Percentiles rank a stretch among this genome's conserved stretches.
phyloP scores from a whole-genome alignment of 345 rosid genomes.

The Brassica carinata region DNA sequence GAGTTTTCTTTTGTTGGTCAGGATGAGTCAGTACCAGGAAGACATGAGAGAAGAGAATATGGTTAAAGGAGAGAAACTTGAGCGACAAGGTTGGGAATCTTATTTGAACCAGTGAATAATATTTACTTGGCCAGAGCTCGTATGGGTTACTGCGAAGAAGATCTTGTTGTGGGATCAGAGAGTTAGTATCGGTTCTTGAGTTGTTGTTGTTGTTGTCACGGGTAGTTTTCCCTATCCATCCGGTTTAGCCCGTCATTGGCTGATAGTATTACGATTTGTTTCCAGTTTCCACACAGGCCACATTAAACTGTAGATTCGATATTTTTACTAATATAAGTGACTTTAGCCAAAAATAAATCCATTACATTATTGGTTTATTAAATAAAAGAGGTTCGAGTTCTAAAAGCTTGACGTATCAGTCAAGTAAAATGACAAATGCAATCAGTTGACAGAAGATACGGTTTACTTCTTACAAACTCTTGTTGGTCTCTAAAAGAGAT shows the following conservation, averaged over 20 bases:
- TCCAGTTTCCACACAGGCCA: too few species aligned
- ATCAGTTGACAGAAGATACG: background rate
- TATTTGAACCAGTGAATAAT: background rate
- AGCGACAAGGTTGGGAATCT: background rate
- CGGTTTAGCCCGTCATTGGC: background rate
- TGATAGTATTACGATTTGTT: too few species aligned
- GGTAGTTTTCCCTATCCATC: too few species aligned
- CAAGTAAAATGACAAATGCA: background rate
- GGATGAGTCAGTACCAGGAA: background rate
- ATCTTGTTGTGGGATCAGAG: background rate
- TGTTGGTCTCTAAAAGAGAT: constrained; percentile 11
- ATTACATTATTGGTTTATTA: background rate
- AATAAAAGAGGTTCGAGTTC: background rate
- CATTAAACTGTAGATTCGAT: background rate
- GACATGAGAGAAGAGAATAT: background rate
- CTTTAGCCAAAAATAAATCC: background rate
- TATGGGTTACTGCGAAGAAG: background rate
- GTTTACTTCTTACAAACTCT: background rate
- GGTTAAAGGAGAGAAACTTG: background rate
- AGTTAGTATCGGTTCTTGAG: constrained; percentile 19
- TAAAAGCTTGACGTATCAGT: background rate
- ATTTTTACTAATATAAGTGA: too few species aligned
- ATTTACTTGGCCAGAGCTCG: too few species aligned
- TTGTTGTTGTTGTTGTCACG: background rate
- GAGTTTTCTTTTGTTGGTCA: background rate